phyloP scores from a whole-genome alignment of 2,329 filamentous ascomycete species.

The Fusarium metavorans region DNA sequence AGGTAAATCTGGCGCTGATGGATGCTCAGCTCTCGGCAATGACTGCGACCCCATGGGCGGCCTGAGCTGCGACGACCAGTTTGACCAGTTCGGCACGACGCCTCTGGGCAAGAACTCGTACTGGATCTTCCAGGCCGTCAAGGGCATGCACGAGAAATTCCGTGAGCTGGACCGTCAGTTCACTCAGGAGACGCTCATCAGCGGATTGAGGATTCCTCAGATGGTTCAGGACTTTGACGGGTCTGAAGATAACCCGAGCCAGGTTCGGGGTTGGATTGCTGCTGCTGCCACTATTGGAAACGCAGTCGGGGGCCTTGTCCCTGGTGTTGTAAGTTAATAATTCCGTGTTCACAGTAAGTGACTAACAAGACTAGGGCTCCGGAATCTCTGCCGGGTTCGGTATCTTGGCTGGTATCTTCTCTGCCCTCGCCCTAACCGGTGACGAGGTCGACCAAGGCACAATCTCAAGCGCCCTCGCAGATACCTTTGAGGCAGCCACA shows the following conservation, averaged over 20 bases:
- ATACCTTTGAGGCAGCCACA: not conserved
- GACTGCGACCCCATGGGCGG: not conserved
- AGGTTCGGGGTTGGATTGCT: constrained; percentile 14
- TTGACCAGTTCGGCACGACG: not conserved
- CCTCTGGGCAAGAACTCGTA: constrained; percentile 8
- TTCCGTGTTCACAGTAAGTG: not conserved
- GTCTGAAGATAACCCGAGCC: not conserved
- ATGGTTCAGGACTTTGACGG: constrained; percentile 13
- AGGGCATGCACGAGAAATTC: constrained; percentile 18
- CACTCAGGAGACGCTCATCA: not conserved
- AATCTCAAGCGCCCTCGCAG: not conserved
- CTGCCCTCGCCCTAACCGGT: not conserved
- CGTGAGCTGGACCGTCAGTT: not conserved
- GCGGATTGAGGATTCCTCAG: not conserved
- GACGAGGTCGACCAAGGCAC: constrained; percentile 14
- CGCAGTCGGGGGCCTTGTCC: not conserved
- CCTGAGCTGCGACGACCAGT: constrained; percentile 12
- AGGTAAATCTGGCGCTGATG: constrained; percentile 6
- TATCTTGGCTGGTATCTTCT: constrained; percentile 4
- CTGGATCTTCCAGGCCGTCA: constrained; percentile 28
- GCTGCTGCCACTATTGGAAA: constrained; percentile 2
- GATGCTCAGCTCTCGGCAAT: constrained; percentile 1
- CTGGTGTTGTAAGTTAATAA: not conserved
- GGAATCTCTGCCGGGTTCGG: not conserved
- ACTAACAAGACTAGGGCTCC: not conserved